A percentile compares a stretch with the other conserved stretches of the same genome.
Evolutionary conservation across 2,329 filamentous ascomycete genomes (phyloP).

Genomic region (Cadophora sp.): DNA sequence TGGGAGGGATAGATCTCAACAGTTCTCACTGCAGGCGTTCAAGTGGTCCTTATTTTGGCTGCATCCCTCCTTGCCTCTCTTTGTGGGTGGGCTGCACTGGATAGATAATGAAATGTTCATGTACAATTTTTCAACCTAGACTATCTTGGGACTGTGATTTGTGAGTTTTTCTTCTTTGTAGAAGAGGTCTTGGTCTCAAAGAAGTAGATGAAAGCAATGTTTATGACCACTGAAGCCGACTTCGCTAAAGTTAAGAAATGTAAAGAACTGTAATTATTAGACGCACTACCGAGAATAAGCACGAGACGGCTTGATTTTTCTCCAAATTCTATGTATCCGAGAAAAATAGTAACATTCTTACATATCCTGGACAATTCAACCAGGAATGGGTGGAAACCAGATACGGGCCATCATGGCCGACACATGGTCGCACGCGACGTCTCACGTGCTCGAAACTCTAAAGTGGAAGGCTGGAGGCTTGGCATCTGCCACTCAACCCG

Average conservation of each 20-base stretch:
- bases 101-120: constrained; percentile 20
- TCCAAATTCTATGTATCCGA: background rate
- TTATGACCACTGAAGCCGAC: background rate
- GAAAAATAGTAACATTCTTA: background rate
- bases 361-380: background rate
- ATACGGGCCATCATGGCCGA: background rate
- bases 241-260: background rate
- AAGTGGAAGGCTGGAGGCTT: constrained; percentile 11
- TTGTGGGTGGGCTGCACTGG: constrained; percentile 19
- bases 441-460: constrained; percentile 11
- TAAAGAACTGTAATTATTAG: too few relatives aligned
- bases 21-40: constrained; percentile 24
- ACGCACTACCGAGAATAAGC: too few relatives aligned
- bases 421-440: constrained; percentile 6
- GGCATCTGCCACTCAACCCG: constrained; percentile 13
- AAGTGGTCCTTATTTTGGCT: constrained; percentile 16
- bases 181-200: background rate
- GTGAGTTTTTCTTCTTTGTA: background rate
- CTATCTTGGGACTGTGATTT: background rate
- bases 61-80: constrained; percentile 8
- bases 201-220: background rate
- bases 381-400: background rate
- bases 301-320: too few relatives aligned
- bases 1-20: constrained; percentile 37
- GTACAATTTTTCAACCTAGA: constrained; percentile 17